Evolutionary conservation across 2,329 filamentous ascomycete genomes (phyloP), one percentile per base, ranked within the genome.

Genomic region (Aspergillus sp.): DNA sequence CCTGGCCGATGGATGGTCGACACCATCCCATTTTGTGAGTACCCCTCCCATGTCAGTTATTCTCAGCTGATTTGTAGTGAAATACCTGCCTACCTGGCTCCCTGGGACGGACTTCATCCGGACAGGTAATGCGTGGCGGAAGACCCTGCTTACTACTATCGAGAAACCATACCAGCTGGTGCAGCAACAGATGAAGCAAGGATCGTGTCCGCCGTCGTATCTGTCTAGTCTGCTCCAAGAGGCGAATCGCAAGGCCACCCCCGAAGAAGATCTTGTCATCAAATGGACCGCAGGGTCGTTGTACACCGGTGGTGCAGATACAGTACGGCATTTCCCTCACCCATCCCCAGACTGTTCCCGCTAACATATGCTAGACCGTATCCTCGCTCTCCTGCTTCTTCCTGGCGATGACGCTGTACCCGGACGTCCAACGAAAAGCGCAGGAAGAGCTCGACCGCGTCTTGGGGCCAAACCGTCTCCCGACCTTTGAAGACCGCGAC

Each of bases 371-470:
- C 47, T n/a, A 76, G 74, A 79, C 72, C 3, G 72, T 76, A 0
- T 75, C 67, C 1, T 65, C 73, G 0, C 55, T 78, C 3, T 57
- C 64, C 26, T 63, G 58, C 0, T 82, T 82, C 60, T 70, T 80
- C 17, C 70, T 83, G 0, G 80, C 79, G 0, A 82, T 82, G 63
- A 74, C 71, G 14, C 68, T 80, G n/a, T 78, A 77, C 30, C 77
- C 76, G 0, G 73, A 76, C 7, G 76, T 80, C 16, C 74, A 82
- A 20, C 73, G 72, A 1, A 81, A 80, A 55, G 77, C 76, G 0
- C 75, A 80, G 30, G 65, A 68, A 13, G 73, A 76, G 49, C 64
- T 77, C 17, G 73, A 77, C 51, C 59, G 55, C 2, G 71, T 75
- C 3, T 41, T 75, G 7, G 73, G 71, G 0, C n/a, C 47, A 1